Conservation (phyloP, 208 protist species). For the Plasmodiophora brassicae region DNA sequence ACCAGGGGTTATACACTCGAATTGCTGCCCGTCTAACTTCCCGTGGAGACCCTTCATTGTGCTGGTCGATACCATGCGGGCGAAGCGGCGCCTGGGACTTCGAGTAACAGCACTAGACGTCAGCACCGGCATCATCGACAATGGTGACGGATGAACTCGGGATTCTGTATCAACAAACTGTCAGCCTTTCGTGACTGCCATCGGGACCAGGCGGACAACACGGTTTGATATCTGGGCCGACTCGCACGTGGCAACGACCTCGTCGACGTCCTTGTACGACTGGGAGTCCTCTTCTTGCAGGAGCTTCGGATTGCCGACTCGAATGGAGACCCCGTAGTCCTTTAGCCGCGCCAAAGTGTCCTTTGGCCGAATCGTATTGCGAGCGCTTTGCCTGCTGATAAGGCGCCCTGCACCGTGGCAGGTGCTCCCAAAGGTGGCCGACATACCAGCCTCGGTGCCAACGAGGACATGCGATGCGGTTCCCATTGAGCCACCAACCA, state of each 20-base stretch:
- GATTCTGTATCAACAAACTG: no score
- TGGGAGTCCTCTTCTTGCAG: slow-evolving; percentile 75
- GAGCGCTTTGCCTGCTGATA: slow-evolving; percentile 55
- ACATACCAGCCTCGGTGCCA: slow-evolving; percentile 66
- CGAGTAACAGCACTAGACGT: no score
- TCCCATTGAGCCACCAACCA: slow-evolving; percentile 81
- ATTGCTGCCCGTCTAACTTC: no score
- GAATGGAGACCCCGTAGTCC: slow-evolving; percentile 65
- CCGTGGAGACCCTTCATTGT: no score
- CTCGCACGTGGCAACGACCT: slow-evolving; percentile 61
- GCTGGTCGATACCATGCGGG: no score
- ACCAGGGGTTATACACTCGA: no score
- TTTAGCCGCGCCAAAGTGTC: slow-evolving; percentile 60
- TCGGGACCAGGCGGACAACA: slow-evolving; percentile 65
- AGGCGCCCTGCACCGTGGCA: slow-evolving; percentile 78
- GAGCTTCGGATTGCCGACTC: slow-evolving; percentile 71
- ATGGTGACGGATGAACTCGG: no score
- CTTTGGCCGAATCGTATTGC: slow-evolving; percentile 44
- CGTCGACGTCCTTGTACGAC: slow-evolving; percentile 75
- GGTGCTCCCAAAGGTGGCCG: slow-evolving; percentile 68
- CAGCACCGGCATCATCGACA: no score
- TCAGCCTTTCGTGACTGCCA: slow-evolving; percentile 77
- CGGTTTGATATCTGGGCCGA: slow-evolving; percentile 70
- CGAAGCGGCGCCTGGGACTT: no score
- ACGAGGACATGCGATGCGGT: slow-evolving; percentile 73